phyloP scores from a whole-genome alignment of 495 filamentous ascomycete species.

The Choiromyces venosus region DNA sequence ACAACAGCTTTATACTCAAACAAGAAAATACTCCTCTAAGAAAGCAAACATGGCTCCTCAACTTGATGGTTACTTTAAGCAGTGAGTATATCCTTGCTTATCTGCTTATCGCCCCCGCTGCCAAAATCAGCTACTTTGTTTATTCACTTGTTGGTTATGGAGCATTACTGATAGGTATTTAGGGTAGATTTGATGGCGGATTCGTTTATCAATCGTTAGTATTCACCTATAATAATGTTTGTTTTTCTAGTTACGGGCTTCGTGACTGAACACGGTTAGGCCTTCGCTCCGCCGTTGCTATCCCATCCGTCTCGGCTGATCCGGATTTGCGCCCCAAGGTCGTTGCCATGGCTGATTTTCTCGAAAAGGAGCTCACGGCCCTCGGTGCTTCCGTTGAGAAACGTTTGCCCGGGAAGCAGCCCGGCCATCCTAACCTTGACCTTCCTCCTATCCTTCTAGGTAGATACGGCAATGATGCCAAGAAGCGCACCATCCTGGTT shows the following conservation, averaged over 20 bases:
- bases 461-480: constrained; percentile 82
- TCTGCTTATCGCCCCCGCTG: background rate
- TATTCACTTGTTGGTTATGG: background rate
- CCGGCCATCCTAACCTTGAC: constrained; percentile 78
- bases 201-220: constrained; percentile 78
- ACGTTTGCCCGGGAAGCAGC: constrained; percentile 80
- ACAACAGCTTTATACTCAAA: constrained; percentile 7
- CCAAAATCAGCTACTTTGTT: background rate
- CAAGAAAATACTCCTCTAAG: constrained; percentile 25
- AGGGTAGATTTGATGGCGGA: constrained; percentile 74
- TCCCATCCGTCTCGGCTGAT: constrained; percentile 90
- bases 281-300: constrained; percentile 84
- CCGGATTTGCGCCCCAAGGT: constrained; percentile 83
- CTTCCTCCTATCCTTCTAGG: constrained; percentile 88
- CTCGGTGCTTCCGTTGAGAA: constrained; percentile 83
- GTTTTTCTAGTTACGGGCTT: background rate
- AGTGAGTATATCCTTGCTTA: constrained; percentile 49
- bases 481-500: constrained; percentile 88
- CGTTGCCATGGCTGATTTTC: constrained; percentile 90
- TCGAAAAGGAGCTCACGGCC: constrained; percentile 70
- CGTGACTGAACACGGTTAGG: constrained; percentile 44
- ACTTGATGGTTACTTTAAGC: constrained; percentile 75
- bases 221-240: background rate
- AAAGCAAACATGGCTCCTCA: constrained; percentile 69
- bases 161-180: constrained; percentile 5